Conservation (phyloP, 2,329 filamentous ascomycete species). For the Beauveria sp. region DNA sequence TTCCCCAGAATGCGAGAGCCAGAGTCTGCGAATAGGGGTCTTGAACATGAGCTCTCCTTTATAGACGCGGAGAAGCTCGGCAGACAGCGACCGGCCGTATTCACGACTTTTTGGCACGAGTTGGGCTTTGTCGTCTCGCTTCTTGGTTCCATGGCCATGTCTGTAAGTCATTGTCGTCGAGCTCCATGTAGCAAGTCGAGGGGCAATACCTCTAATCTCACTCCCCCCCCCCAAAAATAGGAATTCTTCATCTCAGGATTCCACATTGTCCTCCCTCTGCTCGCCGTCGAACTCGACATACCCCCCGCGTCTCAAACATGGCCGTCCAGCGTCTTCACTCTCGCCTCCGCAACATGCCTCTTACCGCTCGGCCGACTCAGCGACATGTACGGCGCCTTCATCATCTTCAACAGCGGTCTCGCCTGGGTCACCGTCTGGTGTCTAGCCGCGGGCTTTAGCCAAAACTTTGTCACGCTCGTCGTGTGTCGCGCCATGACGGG, state of each 20-base stretch:
- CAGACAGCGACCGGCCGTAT: conserved; percentile 47
- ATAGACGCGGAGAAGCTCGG: conserved; percentile 36
- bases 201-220: no score
- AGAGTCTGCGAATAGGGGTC: background rate
- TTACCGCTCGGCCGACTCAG: conserved; percentile 52
- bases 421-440: conserved; percentile 58
- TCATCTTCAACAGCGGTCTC: conserved; percentile 48
- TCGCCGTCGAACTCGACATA: conserved; percentile 55
- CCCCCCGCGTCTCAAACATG: conserved; percentile 52
- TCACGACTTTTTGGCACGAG: conserved; percentile 45
- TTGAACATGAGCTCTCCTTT: background rate
- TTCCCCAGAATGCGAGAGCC: no score
- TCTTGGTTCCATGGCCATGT: conserved; percentile 51
- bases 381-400: conserved; percentile 52
- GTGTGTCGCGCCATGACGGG: conserved; percentile 62
- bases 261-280: conserved; percentile 58
- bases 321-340: conserved; percentile 54
- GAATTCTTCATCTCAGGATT: conserved; percentile 73
- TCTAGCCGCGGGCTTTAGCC: conserved; percentile 57
- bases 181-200: background rate
- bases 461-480: conserved; percentile 57
- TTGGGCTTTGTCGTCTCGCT: conserved; percentile 52
- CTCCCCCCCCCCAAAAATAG: conserved; percentile 21
- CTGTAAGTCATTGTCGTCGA: conserved; percentile 30
- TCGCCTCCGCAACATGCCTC: conserved; percentile 47